These are phyloP conservation scores for Acanthamoeba castellanii DNA, from an alignment of 208 protist species.

Conservation along the genomic window DNA sequence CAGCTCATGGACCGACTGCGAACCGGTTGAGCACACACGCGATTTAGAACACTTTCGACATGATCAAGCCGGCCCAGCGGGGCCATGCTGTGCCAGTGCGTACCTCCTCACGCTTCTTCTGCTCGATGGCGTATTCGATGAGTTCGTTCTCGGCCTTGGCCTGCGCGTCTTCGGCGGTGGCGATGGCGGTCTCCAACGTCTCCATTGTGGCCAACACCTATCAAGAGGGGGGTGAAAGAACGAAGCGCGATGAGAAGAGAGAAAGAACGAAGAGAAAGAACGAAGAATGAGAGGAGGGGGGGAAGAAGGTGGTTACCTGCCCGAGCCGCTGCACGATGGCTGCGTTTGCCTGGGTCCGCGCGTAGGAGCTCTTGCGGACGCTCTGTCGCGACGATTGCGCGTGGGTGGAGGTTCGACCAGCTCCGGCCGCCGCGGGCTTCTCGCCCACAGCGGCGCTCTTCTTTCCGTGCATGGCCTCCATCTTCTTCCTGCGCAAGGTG, in stretches of 20 bases:
- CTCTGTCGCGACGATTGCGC: constrained; percentile 6
- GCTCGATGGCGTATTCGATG: constrained; percentile 53
- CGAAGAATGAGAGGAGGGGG: too few relatives aligned
- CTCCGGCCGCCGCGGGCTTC: neutral
- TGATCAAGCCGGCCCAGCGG: neutral
- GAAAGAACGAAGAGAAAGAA: too few relatives aligned
- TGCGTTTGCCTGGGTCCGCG: constrained; percentile 19
- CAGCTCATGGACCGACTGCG: constrained; percentile 31
- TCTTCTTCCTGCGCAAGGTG: constrained; percentile 11
- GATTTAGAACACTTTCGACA: too few relatives aligned
- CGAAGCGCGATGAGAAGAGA: too few relatives aligned
- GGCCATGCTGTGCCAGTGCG: neutral
- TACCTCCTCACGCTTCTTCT: constrained; percentile 62
- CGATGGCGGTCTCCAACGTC: constrained; percentile 34
- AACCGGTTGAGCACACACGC: too few relatives aligned
- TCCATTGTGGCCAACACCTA: constrained; percentile 51
- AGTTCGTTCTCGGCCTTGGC: constrained; percentile 68
- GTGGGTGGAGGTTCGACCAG: neutral
- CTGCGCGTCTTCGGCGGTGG: constrained; percentile 64
- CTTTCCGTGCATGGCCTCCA: constrained; percentile 13
- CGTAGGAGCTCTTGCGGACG: constrained; percentile 26
- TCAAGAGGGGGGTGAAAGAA: too few relatives aligned
- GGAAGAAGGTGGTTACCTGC: neutral
- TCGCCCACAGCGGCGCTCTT: neutral
- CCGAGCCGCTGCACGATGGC: constrained; percentile 35